phyloP scores from a whole-genome alignment of 148 eudicot species.

The Vaccinium vitisidaea region DNA sequence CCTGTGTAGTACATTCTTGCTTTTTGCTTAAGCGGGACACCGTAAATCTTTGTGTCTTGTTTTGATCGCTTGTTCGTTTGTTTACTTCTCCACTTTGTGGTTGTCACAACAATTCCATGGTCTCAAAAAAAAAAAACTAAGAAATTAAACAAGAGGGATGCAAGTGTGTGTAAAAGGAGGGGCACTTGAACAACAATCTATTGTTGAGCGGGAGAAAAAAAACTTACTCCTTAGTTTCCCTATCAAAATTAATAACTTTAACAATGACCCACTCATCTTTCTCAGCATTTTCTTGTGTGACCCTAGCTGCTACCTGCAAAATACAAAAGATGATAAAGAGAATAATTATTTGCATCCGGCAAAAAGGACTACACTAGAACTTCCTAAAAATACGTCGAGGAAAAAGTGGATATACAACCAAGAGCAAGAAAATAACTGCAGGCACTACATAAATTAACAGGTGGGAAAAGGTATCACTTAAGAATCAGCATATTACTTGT shows the following conservation, averaged over 20 bases:
- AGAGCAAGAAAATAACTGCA: background rate
- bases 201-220: background rate
- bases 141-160: background rate
- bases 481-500: constrained; percentile 51
- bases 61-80: too few species aligned
- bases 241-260: constrained; percentile 87
- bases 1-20: too few species aligned
- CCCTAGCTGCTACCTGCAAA: constrained; percentile 89
- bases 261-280: constrained; percentile 95
- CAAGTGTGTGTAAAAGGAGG: background rate
- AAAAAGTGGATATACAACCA: background rate
- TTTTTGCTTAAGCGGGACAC: too few species aligned
- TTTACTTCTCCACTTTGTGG: too few species aligned
- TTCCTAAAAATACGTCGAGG: background rate
- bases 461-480: background rate
- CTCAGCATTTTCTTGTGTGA: constrained; percentile 69
- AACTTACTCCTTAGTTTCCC: constrained; percentile 81
- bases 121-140: background rate
- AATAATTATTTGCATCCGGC: background rate
- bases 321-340: background rate
- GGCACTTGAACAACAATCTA: background rate
- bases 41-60: too few species aligned
- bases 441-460: background rate
- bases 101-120: background rate
- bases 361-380: background rate